Base-by-base conservation (phyloP, 768 basidiomycete species). In the Rubroboletus pulcherrimus region DNA sequence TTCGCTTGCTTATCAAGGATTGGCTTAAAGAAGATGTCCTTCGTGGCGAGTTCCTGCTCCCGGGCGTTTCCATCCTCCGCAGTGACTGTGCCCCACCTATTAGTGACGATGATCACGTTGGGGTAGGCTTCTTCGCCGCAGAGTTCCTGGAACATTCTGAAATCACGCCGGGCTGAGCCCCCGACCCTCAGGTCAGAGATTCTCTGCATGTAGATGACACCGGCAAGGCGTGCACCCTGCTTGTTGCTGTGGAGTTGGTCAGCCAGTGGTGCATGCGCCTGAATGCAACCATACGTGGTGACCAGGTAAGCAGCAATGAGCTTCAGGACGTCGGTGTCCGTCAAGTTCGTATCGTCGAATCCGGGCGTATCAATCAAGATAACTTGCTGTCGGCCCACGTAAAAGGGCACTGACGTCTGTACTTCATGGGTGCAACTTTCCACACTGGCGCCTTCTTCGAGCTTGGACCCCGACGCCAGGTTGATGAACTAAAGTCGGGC, bases 281-380 rank as follows among this genome's bases (percentile, higher is more conserved):
- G 31, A 31, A 8, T 9, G 41, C 14, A 11, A n/a, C 31, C 70
- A 8, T 65, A 71, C 70, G 69, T 71, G 38, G 67, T 57, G 57
- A 68, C 66, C 3, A 71, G 56, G 61, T 71, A 71, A 17, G 44
- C 76, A 55, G 81, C 77, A 29, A 82, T 82, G 74, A 80, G 75
- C 42, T 72, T 75, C 38, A 83, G 59, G 30, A 83, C 74, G 35
- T 80, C 80, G 1, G 76, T 75, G 57, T 83, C 82, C 35, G 76
- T 79, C 56, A 73, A 64, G 30, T 50, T 62, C 4, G 82, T 79
- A 56, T 84, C 82, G 63, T 84, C 83, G 60, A 84, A 85, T 1
- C 84, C 84, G 7, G 84, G 84, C 0, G 84, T 85, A 57, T 86
- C 84, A 50, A 86, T 75, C 30, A 86, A 67, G 12, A 73, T 71